Base-by-base conservation (phyloP, 2,329 filamentous ascomycete species). In the Alternaria novae-zelandiae region DNA sequence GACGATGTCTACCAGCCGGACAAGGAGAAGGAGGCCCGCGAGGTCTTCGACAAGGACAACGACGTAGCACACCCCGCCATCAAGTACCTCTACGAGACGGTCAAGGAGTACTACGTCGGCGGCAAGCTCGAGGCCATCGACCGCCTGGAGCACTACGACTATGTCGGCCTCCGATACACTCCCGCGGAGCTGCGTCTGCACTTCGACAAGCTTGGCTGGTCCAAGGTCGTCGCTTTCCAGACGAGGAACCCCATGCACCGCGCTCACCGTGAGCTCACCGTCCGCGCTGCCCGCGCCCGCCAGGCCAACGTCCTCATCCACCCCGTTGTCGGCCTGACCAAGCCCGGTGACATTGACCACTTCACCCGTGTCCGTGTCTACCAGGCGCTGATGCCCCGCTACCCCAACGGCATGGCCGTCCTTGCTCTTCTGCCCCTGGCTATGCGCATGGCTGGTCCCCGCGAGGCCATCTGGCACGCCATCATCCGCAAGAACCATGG, bases 401-500 rank as follows among this genome's bases (percentile, higher is more conserved):
- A 99, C 85, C 96, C 96, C 82, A 99, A 98, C 83, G 96, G 96
- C 78, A 99, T 99, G 96, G 96, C 96, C 63, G 94, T 96, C 43
- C 89, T 99, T 70, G 95, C 94, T 82, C 92, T 99, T 45, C 88
- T 99, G 58, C 94, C 94, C 63, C 88, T 99, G 69, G 96, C 96
- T 76, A 99, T 99, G 96, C 92, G 96, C 80, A 99, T 99, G 96
- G 96, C 94, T 79, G 96, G 96, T 75, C 96, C 96, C 68, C 93
- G 96, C 72, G 96, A 99, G 86, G 96, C 96, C 73, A 94, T 99
- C 84, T 99, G 96, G 96, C 96, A 99, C 86, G 96, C 96, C 78
- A 97, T 99, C 78, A 99, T 99, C 87, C 94, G 96, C 80, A 99
- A 98, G 90, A 99, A 99, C 84, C 94, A 97, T 85, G 96, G 96